Evolutionary conservation across 768 basidiomycete species (phyloP).

Genomic region (Russula lepida): DNA sequence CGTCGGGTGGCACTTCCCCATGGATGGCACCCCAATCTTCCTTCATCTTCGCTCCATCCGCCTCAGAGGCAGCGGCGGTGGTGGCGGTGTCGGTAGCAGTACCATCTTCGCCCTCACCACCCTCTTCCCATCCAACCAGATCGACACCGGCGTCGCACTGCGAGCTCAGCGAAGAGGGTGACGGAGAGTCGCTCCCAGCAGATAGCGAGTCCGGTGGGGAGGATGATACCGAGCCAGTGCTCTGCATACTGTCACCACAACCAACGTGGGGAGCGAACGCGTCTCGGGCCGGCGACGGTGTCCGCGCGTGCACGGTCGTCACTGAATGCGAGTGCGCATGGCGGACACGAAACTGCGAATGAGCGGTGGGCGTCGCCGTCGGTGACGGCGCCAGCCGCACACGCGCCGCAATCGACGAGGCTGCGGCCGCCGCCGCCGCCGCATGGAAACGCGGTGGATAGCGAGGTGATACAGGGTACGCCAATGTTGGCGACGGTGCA

Average conservation of each 20-base stretch:
- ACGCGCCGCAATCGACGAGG: slow-evolving; percentile 8
- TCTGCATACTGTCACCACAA: neutral
- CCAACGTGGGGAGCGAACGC: slow-evolving; percentile 6
- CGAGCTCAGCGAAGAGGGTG: slow-evolving; percentile 49
- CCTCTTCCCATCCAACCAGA: slow-evolving; percentile 11
- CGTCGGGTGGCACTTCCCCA: slow-evolving; percentile 1
- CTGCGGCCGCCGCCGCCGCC: slow-evolving; percentile 5
- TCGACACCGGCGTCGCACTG: slow-evolving; percentile 26
- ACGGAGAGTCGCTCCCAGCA: slow-evolving; percentile 46
- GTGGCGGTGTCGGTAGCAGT: neutral
- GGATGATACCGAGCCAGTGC: slow-evolving; percentile 16
- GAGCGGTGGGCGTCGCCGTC: slow-evolving; percentile 15
- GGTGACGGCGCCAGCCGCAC: slow-evolving; percentile 15
- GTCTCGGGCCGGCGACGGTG: slow-evolving; percentile 29
- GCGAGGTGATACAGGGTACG: slow-evolving; percentile 11
- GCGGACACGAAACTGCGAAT: slow-evolving; percentile 24
- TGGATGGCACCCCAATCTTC: neutral
- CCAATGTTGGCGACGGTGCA: slow-evolving; percentile 9
- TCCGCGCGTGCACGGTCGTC: slow-evolving; percentile 40
- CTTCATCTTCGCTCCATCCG: neutral
- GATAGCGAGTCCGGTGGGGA: slow-evolving; percentile 29
- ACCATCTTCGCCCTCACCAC: slow-evolving; percentile 23
- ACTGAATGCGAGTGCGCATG: slow-evolving; percentile 44
- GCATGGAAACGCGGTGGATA: slow-evolving; percentile 15
- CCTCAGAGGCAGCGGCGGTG: neutral